Base-by-base conservation (phyloP, 495 filamentous ascomycete genomes). In the Mytilinidion resinicola region DNA sequence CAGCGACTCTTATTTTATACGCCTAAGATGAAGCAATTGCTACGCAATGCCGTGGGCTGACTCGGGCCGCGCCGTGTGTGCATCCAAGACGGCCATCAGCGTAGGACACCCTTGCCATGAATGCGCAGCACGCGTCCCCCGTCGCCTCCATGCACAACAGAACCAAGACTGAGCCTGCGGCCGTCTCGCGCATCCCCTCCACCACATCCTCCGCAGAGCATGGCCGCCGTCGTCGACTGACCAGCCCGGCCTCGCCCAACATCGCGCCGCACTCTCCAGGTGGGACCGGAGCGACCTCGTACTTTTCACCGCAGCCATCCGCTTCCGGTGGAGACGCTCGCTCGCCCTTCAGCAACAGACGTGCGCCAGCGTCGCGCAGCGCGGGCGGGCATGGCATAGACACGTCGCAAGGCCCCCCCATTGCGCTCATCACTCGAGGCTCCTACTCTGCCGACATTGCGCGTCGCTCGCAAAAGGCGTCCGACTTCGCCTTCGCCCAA, bases 341-440 rank as follows among this genome's bases (percentile, higher is more conserved):
- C 37, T 72, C 68, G 42, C 67, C 72, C 8, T 30, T 6, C 25
- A 51, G 70, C 15, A 59, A 46, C 36, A 65, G 65, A 61, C 51
- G 69, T 55, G 63, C 73, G 20, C 76, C 76, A 25, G 73, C 74
- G 17, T 77, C 74, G 33, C 69, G 72, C 49, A 72, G 70, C 50
- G 6, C 25, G 25, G 6, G 25, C 25, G 73, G 72, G 37, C 64
- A 76, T 68, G 71, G 73, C 14, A 72, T 76, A 66, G 73, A 74
- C 62, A 77, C 68, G 21, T 66, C 68, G 41, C 63, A 62, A 33
- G 76, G 76, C 15, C 76, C 76, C 19, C 76, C 76, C 17, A 76
- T 73, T 15, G 69, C 76, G 1, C 68, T 77, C 53, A 73, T 71
- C 52, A 78, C 76, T 9, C 74, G 73, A 52, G 70, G 73, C 51